Conservation (phyloP, 1,139 yeast species). For the Fermentozyma sake region DNA sequence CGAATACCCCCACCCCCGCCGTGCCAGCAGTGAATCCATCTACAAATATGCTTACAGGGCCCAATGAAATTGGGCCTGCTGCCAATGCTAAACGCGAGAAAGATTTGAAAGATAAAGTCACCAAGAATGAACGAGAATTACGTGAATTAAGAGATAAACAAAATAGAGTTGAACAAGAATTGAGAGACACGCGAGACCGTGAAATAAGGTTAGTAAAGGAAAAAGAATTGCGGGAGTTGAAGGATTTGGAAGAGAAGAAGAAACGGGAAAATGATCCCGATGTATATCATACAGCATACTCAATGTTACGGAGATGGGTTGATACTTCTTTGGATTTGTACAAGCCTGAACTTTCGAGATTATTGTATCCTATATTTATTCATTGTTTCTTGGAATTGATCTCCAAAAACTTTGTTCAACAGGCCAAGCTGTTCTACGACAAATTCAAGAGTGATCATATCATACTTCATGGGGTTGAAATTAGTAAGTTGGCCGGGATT, state of each 20-base stretch:
- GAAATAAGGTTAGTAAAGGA: constrained; percentile 38
- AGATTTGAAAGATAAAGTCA: constrained; percentile 24
- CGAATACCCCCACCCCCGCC: constrained; percentile 59
- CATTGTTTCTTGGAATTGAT: constrained; percentile 82
- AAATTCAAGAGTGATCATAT: constrained; percentile 70
- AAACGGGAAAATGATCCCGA: constrained; percentile 57
- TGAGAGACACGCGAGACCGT: constrained; percentile 38
- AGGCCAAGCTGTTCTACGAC: constrained; percentile 74
- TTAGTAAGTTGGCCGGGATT: constrained; percentile 66
- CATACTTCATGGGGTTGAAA: constrained; percentile 74
- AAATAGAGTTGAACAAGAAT: constrained; percentile 32
- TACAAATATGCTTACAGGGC: constrained; percentile 37
- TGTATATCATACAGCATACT: constrained; percentile 71
- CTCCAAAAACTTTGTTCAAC: constrained; percentile 50
- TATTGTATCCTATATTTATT: constrained; percentile 85
- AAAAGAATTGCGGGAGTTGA: constrained; percentile 38
- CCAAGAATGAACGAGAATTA: constrained; percentile 33
- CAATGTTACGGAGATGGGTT: constrained; percentile 81
- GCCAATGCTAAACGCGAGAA: constrained; percentile 26
- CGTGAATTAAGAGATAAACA: constrained; percentile 39
- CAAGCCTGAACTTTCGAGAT: constrained; percentile 79
- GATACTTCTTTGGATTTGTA: constrained; percentile 89
- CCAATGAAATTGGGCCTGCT: constrained; percentile 27
- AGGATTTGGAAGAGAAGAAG: constrained; percentile 35
- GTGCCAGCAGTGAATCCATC: constrained; percentile 49